Base-by-base conservation (phyloP, 2,329 filamentous ascomycete genomes). In the Ophiocordyceps sinensis region DNA sequence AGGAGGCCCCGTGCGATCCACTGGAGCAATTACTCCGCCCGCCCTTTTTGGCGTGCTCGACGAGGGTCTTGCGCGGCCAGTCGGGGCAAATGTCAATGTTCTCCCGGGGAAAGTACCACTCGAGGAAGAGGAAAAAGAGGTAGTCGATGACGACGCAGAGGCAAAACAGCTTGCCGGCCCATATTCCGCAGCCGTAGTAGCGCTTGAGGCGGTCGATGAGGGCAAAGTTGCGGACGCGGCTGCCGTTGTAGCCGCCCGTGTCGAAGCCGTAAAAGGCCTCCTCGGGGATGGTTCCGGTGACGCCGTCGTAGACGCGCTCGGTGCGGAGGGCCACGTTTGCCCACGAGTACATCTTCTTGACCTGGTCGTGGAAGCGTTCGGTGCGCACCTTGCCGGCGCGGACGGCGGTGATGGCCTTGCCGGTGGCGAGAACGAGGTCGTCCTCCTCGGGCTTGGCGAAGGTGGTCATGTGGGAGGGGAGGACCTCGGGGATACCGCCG, bases 331-430 rank as follows among this genome's bases (percentile, higher is more conserved):
- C 91, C 26, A 98, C 89, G 58, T 98, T 89, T 26, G 85, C 85
- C 91, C 91, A 98, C 2, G 86, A 94, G 64, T 98, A 98, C 91
- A 96, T 96, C 66, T 84, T 85, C 61, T 89, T 87, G 47, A 98
- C 91, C 60, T 96, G 85, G 49, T 94, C 89, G 58, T 98, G 91
- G 56, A 98, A 98, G 35, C 82, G 77, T 58, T 96, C 89, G 1
- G 91, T 94, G 47, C 86, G 79, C 26, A 98, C 82, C 52, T 82
- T 85, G 50, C 88, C 89, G 6, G 82, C 82, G 36, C 89, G 79
- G 42, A 98, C 71, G 28, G 85, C 82, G 0, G 79, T 82, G 46
- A 98, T 96, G 15, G 93, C 91, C 49, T 81, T 82, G 15, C 85
- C 84, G 0, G 93, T 95, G 4, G 89, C 91, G 35, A 78, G 71